These are phyloP conservation scores for Hysterium pulicare DNA, from an alignment of 2,329 filamentous ascomycete species.

Conservation along the genomic window DNA sequence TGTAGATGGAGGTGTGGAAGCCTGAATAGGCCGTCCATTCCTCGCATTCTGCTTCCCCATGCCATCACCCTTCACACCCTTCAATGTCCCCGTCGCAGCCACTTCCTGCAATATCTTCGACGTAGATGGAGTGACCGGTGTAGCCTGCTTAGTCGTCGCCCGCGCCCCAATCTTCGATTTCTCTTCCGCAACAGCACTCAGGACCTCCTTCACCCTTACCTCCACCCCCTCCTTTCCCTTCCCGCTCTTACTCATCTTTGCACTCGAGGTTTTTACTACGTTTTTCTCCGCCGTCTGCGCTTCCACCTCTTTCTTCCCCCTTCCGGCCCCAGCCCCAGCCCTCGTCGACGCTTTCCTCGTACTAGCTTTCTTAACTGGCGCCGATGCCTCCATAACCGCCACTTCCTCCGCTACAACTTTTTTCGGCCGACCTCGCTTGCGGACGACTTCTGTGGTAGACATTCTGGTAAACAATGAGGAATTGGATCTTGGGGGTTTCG, in stretches of 20 bases:
- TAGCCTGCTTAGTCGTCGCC: constrained; percentile 13
- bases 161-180: constrained; percentile 7
- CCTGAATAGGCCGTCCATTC: background rate
- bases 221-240: constrained; percentile 7
- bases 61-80: background rate
- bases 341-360: constrained; percentile 24
- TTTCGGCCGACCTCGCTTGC: constrained; percentile 33
- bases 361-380: constrained; percentile 14
- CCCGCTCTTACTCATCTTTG: constrained; percentile 7
- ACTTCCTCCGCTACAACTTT: constrained; percentile 24
- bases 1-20: background rate
- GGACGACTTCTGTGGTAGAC: constrained; percentile 10
- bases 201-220: constrained; percentile 1
- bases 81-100: constrained; percentile 20
- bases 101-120: constrained; percentile 29
- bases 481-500: background rate
- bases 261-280: constrained; percentile 10
- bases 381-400: constrained; percentile 6
- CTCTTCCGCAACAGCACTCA: too few relatives aligned
- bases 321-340: constrained; percentile 8
- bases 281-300: constrained; percentile 11
- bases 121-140: constrained; percentile 22
- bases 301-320: background rate
- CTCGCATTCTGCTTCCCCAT: background rate
- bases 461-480: background rate